Evolutionary conservation across 1,139 yeast genomes (phyloP).

Genomic region (Pichia sp.): DNA sequence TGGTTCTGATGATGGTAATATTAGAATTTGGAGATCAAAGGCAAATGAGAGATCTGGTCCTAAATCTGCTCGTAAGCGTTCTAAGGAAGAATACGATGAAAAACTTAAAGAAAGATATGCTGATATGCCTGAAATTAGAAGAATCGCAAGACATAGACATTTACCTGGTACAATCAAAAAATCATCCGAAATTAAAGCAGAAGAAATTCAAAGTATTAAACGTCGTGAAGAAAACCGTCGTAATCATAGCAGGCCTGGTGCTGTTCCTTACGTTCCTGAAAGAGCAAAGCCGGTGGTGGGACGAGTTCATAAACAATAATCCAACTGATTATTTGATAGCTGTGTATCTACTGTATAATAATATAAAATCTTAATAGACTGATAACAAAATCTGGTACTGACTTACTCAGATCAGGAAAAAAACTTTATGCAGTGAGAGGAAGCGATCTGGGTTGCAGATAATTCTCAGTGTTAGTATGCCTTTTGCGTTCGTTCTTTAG

Average conservation of each 20-base stretch:
- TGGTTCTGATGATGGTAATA: conserved; percentile 95
- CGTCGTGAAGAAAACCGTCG: conserved; percentile 78
- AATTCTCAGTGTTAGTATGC: too few relatives aligned
- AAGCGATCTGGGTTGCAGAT: too few relatives aligned
- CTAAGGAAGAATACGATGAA: conserved; percentile 82
- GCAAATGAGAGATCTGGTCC: conserved; percentile 82
- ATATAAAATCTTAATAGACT: neutral
- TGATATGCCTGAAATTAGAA: conserved; percentile 91
- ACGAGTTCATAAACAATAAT: conserved; percentile 50
- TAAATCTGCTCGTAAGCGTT: conserved; percentile 72
- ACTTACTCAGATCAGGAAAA: too few relatives aligned
- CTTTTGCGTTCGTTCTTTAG: neutral
- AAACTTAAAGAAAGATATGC: conserved; percentile 89
- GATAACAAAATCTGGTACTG: too few relatives aligned
- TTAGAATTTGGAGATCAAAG: conserved; percentile 84
- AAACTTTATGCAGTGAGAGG: too few relatives aligned
- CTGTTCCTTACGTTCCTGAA: conserved; percentile 60
- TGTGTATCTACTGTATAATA: neutral
- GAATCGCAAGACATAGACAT: conserved; percentile 89
- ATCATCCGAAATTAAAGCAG: conserved; percentile 77
- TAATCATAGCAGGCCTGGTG: conserved; percentile 66
- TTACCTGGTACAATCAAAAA: conserved; percentile 81
- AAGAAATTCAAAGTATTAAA: conserved; percentile 66
- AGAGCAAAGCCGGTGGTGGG: conserved; percentile 83
- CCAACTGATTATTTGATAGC: neutral